A percentile compares a stretch with the other conserved stretches of the same genome.
These are phyloP conservation scores for Colletotrichum sp. DNA, from an alignment of 2,329 filamentous ascomycete genomes.

Conservation along the genomic window DNA sequence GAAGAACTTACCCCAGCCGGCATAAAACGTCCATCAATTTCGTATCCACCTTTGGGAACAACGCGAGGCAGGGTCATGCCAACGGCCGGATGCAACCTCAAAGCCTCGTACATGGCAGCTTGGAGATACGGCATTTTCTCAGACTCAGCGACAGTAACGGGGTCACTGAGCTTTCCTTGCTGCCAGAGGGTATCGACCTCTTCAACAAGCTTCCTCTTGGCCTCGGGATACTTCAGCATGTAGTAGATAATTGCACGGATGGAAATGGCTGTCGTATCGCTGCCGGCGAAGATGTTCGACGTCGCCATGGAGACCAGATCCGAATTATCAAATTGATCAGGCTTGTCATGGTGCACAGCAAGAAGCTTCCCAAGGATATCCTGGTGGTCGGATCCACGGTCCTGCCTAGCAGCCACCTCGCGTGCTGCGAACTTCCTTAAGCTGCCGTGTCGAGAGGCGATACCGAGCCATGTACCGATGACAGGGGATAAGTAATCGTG, in stretches of 20 bases:
- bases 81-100: conserved; percentile 1
- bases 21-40: conserved; percentile 25
- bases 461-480: not conserved
- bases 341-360: not conserved
- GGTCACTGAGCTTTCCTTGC: not conserved
- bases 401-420: not conserved
- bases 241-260: conserved; percentile 3
- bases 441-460: not conserved
- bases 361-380: not conserved
- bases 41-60: not conserved
- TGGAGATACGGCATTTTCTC: conserved; percentile 9
- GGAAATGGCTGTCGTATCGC: conserved; percentile 7
- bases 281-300: conserved; percentile 4
- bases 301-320: not conserved
- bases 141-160: not conserved
- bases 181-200: not conserved
- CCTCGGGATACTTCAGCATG: not conserved
- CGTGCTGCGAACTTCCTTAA: conserved; percentile 1
- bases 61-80: conserved; percentile 14
- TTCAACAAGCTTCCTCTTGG: not conserved
- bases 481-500: not conserved
- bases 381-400: conserved; percentile 1
- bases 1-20: conserved; percentile 24
- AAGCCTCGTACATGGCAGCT: conserved; percentile 5
- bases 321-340: not conserved